A percentile compares a stretch with the other conserved stretches of the same genome.
Evolutionary conservation across 371 early-diverging fungal genomes (phyloP).

Genomic region (Mortierella sp.): DNA sequence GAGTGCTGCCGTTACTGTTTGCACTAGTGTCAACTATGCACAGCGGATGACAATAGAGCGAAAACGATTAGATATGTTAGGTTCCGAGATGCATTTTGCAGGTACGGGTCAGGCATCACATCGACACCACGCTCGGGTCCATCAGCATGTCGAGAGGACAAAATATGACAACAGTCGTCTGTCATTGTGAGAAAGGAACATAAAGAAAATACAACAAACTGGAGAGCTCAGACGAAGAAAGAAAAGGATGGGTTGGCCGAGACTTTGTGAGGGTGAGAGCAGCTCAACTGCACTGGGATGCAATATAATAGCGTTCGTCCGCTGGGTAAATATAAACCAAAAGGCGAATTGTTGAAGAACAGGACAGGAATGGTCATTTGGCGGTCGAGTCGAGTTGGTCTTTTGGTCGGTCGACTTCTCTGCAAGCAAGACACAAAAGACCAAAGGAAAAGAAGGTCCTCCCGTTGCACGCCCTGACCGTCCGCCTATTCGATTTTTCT

Average conservation of each 20-base stretch:
- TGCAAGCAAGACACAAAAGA: background rate
- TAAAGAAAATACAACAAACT: conserved; percentile 10
- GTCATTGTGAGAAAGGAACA: background rate
- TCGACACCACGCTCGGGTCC: background rate
- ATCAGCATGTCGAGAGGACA: background rate
- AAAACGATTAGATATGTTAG: background rate
- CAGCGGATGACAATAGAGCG: background rate
- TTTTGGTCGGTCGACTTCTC: background rate
- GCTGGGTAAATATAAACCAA: conserved; percentile 31
- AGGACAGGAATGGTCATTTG: background rate
- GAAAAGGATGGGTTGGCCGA: conserved; percentile 11
- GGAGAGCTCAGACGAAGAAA: conserved; percentile 6
- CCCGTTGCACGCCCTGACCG: background rate
- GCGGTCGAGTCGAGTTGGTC: background rate
- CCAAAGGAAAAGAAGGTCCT: background rate
- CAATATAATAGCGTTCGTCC: conserved; percentile 19
- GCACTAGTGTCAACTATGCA: conserved; percentile 33
- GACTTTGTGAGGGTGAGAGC: conserved; percentile 22
- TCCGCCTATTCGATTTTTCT: background rate
- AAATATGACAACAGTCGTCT: background rate
- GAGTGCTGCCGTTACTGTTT: conserved; percentile 39
- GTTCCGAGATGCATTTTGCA: background rate
- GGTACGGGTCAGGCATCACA: background rate
- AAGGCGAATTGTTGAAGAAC: background rate
- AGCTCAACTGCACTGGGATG: conserved; percentile 17